phyloP scores from a whole-genome alignment of 257 asterid genomes.

The Osmanthus fragrans region DNA sequence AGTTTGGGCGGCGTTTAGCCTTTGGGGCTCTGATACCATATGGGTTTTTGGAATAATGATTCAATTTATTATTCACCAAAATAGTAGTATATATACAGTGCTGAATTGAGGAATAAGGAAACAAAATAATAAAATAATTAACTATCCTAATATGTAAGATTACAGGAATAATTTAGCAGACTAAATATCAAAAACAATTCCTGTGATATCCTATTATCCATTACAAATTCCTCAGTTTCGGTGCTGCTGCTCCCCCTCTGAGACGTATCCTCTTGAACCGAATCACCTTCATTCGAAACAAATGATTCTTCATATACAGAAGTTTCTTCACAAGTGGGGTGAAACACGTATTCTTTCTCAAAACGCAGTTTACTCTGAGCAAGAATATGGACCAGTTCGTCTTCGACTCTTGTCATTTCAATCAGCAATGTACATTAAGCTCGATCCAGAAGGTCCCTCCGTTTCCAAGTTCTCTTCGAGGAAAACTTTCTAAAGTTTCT shows the following conservation, averaged over 20 bases:
- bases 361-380: slow-evolving; percentile 44
- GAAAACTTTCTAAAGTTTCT: slow-evolving; percentile 26
- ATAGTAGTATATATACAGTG: too few relatives aligned
- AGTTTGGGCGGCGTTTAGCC: too few relatives aligned
- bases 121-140: too few relatives aligned
- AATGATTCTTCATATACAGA: slow-evolving; percentile 37
- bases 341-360: slow-evolving; percentile 25
- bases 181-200: too few relatives aligned
- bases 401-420: slow-evolving; percentile 60
- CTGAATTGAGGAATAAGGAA: too few relatives aligned
- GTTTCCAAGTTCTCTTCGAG: slow-evolving; percentile 19
- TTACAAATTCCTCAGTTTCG: slow-evolving; percentile 39
- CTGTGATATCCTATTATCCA: slow-evolving; percentile 22
- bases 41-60: too few relatives aligned
- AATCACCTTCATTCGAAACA: slow-evolving; percentile 47
- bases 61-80: too few relatives aligned
- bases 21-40: too few relatives aligned
- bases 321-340: slow-evolving; percentile 29
- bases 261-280: slow-evolving; percentile 29
- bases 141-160: too few relatives aligned
- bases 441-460: slow-evolving; percentile 31
- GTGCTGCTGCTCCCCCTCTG: slow-evolving; percentile 41
- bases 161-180: too few relatives aligned
- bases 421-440: slow-evolving; percentile 43
- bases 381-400: slow-evolving; percentile 48